These are phyloP conservation scores for Phoma sp. DNA, from an alignment of 2,329 filamentous ascomycete genomes.

Conservation along the genomic window DNA sequence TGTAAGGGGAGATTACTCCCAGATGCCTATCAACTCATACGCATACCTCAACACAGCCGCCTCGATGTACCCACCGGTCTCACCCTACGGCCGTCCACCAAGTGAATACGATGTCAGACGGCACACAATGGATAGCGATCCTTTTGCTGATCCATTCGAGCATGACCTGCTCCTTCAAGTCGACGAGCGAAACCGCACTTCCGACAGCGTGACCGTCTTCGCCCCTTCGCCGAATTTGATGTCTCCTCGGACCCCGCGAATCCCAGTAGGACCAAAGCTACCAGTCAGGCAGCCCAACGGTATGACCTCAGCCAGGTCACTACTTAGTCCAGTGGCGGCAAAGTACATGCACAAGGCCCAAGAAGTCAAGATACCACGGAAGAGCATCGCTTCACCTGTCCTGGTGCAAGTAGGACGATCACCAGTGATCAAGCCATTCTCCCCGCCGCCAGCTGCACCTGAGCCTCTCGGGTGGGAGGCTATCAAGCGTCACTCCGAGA, in stretches of 20 bases:
- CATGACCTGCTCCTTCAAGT: constrained; percentile 41
- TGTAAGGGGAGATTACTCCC: constrained; percentile 25
- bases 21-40: constrained; percentile 25
- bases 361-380: constrained; percentile 15
- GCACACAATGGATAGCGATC: constrained; percentile 23
- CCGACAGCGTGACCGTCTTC: constrained; percentile 37
- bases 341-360: constrained; percentile 15
- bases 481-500: constrained; percentile 30
- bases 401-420: constrained; percentile 14
- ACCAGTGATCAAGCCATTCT: constrained; percentile 13
- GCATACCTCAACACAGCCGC: constrained; percentile 26
- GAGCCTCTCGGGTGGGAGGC: constrained; percentile 41
- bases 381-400: constrained; percentile 13
- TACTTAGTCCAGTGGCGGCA: constrained; percentile 13
- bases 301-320: constrained; percentile 8
- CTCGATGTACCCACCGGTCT: constrained; percentile 31
- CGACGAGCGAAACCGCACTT: constrained; percentile 36
- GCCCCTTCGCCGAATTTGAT: constrained; percentile 30
- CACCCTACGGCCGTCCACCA: constrained; percentile 25
- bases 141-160: constrained; percentile 37
- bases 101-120: constrained; percentile 5
- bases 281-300: constrained; percentile 12
- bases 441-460: constrained; percentile 16
- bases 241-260: constrained; percentile 30
- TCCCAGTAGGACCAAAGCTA: constrained; percentile 16